phyloP scores from a whole-genome alignment of 169 alveolate genomes.

The Plasmodium falciparum region DNA sequence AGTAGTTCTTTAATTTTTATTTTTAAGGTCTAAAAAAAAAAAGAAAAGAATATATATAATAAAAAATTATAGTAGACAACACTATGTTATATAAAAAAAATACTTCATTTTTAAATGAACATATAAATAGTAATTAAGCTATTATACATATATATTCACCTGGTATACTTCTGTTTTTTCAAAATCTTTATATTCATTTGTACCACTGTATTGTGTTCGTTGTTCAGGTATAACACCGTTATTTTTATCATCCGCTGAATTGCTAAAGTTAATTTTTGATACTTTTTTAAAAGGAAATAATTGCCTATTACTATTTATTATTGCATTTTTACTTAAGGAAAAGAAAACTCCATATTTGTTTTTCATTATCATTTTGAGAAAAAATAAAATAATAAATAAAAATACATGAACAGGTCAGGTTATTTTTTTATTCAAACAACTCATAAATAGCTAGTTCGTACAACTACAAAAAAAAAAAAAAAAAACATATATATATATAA shows the following conservation, averaged over 20 bases:
- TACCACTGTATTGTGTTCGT: background rate
- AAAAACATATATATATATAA: background rate
- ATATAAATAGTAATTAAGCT: too few relatives aligned
- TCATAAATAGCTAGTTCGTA: constrained; percentile 36
- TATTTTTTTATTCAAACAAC: background rate
- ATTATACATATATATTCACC: constrained; percentile 24
- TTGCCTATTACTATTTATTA: constrained; percentile 19
- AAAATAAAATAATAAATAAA: background rate
- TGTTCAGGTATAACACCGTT: constrained; percentile 15
- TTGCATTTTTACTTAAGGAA: constrained; percentile 18
- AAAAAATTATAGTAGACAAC: background rate
- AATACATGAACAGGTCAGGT: constrained; percentile 34
- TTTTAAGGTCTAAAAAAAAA: constrained; percentile 26
- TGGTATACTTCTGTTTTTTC: constrained; percentile 70
- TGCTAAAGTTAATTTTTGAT: constrained; percentile 38
- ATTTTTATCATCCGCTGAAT: constrained; percentile 23
- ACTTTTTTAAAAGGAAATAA: constrained; percentile 12
- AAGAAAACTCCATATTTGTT: constrained; percentile 16
- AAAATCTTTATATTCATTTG: constrained; percentile 42
- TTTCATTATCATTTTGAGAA: constrained; percentile 35
- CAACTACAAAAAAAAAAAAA: constrained; percentile 13
- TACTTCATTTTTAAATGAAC: background rate
- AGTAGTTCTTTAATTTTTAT: constrained; percentile 61
- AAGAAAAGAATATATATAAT: background rate
- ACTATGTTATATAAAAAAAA: background rate